Evolutionary conservation across 495 filamentous ascomycete species (phyloP), one percentile per base, ranked within the genome.

Genomic region (Neurospora terricola): DNA sequence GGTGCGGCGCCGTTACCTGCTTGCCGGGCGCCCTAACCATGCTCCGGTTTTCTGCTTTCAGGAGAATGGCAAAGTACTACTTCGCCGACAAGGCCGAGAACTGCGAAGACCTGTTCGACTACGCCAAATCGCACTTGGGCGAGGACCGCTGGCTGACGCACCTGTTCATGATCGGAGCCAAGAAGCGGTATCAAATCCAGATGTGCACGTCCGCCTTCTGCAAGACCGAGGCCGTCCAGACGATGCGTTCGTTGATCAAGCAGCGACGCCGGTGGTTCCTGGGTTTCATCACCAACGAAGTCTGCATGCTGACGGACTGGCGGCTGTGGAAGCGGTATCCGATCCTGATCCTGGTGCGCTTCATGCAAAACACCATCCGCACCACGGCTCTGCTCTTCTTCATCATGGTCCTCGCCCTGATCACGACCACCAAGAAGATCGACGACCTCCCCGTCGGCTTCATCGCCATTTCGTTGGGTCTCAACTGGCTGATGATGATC

Each of bases 61-160:
- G 96, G 72, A 91, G 92, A 76, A 97, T 99, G 94, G 93, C 96
- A 75, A 97, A 97, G 79, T 97, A 97, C 83, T 99, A 99, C 83
- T 99, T 99, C 78, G 93, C 96, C 16, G 96, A 98, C 82, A 97
- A 98, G 78, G 93, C 93, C 18, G 96, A 97, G 80, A 92, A 97
- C 79, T 97, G 94, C 77, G 93, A 97, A 48, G 96, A 99, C 83
- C 86, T 98, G 23, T 99, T 99, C 79, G 96, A 99, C 79, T 99
- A 92, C 75, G 94, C 92, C 45, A 98, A 98, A 82, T 94, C 93
- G 77, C 94, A 99, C 82, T 83, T 99, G 68, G 96, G 96, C 10
- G 96, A 99, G 82, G 96, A 99, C 82, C 88, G 96, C 59, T 98
- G 96, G 95, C 86, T 99, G 72, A 99, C 96, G 3, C 96, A 99